Percentiles rank a stretch among this genome's conserved stretches.
Evolutionary conservation across 106 monocot species (phyloP).

Genomic region (Acorus calamus): DNA sequence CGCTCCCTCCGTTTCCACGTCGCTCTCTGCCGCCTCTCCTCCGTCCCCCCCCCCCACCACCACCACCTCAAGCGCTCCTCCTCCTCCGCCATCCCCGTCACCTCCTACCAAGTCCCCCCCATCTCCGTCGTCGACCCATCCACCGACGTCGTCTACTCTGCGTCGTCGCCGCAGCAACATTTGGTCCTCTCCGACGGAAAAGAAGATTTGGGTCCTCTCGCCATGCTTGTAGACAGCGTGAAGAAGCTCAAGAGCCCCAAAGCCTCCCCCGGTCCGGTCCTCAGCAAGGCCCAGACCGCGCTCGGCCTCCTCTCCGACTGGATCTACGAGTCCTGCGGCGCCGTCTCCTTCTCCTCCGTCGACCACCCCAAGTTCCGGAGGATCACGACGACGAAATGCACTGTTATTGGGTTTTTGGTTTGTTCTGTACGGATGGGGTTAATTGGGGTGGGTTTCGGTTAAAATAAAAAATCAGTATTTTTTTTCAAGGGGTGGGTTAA

Average conservation of each 20-base stretch:
- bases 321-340: conserved; percentile 62
- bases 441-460: too few species aligned
- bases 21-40: too few species aligned
- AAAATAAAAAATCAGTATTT: too few species aligned
- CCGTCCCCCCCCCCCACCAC: too few species aligned
- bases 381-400: too few species aligned
- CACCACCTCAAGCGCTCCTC: not conserved
- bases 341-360: conserved; percentile 51
- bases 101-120: not conserved
- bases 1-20: too few species aligned
- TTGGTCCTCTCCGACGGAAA: conserved; percentile 71
- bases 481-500: too few species aligned
- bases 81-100: too few species aligned
- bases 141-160: not conserved
- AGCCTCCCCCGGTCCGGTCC: conserved; percentile 33
- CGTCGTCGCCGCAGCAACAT: conserved; percentile 14
- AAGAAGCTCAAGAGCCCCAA: conserved; percentile 65
- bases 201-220: conserved; percentile 64
- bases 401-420: too few species aligned
- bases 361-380: conserved; percentile 79
- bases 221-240: conserved; percentile 70
- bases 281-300: conserved; percentile 64
- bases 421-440: too few species aligned
- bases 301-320: conserved; percentile 65
- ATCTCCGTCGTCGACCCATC: conserved; percentile 1